Base-by-base conservation (phyloP, 352 stramenopile genomes). In the Phytopythium aichiense region DNA sequence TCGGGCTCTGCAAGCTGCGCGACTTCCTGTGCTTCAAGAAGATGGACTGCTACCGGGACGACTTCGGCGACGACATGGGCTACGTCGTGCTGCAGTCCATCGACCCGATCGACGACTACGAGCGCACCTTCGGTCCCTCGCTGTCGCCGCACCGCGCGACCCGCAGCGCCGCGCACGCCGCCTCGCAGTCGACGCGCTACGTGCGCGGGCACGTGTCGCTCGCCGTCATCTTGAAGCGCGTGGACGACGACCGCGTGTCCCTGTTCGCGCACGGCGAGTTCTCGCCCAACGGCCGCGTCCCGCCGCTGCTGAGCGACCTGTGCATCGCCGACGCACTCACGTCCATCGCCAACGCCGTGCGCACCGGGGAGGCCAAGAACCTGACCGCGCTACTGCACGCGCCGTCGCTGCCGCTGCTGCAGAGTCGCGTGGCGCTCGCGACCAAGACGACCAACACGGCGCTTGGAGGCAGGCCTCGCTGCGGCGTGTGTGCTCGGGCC, bases 11-110 rank as follows among this genome's bases (percentile, higher is more conserved):
- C 65, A 74, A 79, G 62, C 77, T 83, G 52, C 67, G 84, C 4
- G 84, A 92, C 64, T 86, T 92, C 50, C 60, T 91, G 35, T 89
- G 81, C 57, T 92, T 90, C 61, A 89, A 89, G 69, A 89, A 91
- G 71, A 89, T 88, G 79, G 78, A 87, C 46, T 38, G 64, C 13
- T 64, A 82, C 42, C 81, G 72, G 49, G 72, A 87, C 57, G 79
- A 89, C 40, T 53, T 79, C 7, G 77, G 79, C n/a, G 73, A 88
- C 49, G 81, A 91, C 16, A 63, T 91, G 45, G 84, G 81, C 20
- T 89, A 81, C 58, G 58, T 92, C 50, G 81, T 87, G 50, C 61
- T 91, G 49, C 81, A 89, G 37, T 91, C 84, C 2, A 81, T 92
- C 52, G 81, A 92, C 49, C 66, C 66, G 7, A 63, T 68, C 22